phyloP scores from a whole-genome alignment of 371 early-diverging fungal species.

The Dipsacomyces acuminosporus region DNA sequence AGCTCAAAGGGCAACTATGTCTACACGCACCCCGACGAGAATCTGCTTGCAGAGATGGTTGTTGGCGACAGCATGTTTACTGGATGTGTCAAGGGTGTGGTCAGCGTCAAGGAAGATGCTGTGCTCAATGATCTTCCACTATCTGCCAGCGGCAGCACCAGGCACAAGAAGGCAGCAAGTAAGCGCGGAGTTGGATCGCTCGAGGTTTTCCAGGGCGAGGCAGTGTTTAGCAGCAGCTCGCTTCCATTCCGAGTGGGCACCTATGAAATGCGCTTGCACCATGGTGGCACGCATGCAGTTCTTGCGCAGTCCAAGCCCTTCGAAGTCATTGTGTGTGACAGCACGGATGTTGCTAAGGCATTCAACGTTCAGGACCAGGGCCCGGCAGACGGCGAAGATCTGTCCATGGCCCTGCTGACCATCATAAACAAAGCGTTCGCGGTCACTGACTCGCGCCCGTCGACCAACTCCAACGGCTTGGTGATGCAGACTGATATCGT shows the following conservation, averaged over 20 bases:
- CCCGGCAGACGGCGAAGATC: slow-evolving; percentile 7
- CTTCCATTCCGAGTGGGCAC: slow-evolving; percentile 81
- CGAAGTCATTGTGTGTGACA: slow-evolving; percentile 56
- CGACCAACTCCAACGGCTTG: slow-evolving; percentile 2
- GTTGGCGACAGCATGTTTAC: slow-evolving; percentile 48
- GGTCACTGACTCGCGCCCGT: slow-evolving; percentile 29
- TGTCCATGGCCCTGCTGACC: slow-evolving; percentile 29
- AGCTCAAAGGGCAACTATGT: slow-evolving; percentile 69
- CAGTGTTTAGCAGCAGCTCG: slow-evolving; percentile 55
- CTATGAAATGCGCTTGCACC: slow-evolving; percentile 87
- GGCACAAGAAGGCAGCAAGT: background rate
- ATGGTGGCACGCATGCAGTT: slow-evolving; percentile 79
- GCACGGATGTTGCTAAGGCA: slow-evolving; percentile 10
- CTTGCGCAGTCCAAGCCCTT: slow-evolving; percentile 71
- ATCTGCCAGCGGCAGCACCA: background rate
- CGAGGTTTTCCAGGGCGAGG: slow-evolving; percentile 48
- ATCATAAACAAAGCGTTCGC: slow-evolving; percentile 40
- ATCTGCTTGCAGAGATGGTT: slow-evolving; percentile 46
- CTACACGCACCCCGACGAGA: slow-evolving; percentile 51
- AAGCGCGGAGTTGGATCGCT: slow-evolving; percentile 3
- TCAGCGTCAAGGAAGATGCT: background rate
- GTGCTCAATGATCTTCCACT: too few relatives aligned
- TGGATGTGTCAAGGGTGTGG: slow-evolving; percentile 8
- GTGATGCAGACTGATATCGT: slow-evolving; percentile 38
- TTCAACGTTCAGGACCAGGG: slow-evolving; percentile 5